Conservation (phyloP, 768 basidiomycete species). For the Tephrocybe sp. region DNA sequence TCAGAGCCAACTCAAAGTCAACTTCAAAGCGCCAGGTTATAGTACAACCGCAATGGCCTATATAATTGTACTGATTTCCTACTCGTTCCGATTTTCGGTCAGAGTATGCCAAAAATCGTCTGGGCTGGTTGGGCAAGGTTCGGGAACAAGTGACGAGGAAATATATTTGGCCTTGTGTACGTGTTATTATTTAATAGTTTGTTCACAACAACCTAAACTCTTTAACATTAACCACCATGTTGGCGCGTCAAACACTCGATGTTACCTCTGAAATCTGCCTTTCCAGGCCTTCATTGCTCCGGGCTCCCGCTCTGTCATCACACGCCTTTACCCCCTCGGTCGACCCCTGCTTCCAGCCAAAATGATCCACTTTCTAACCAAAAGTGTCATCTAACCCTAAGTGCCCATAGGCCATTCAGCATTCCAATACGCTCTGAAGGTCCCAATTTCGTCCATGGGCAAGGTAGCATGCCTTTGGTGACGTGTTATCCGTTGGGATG, state of each 20-base stretch:
- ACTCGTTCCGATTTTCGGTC: too few species aligned
- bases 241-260: constrained; percentile 1
- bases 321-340: constrained; percentile 27
- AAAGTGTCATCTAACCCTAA: constrained; percentile 68
- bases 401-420: constrained; percentile 33
- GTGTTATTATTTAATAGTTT: too few species aligned
- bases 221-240: too few species aligned
- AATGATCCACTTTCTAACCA: constrained; percentile 42
- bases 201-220: too few species aligned
- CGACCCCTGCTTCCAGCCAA: constrained; percentile 50
- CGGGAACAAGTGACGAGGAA: too few species aligned
- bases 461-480: constrained; percentile 20
- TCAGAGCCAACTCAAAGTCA: too few species aligned
- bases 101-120: too few species aligned
- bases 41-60: too few species aligned
- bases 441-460: constrained; percentile 23
- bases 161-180: too few species aligned
- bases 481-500: constrained; percentile 18
- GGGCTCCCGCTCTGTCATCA: constrained; percentile 36
- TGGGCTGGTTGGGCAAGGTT: too few species aligned
- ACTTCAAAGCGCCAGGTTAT: too few species aligned
- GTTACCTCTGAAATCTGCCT: constrained; percentile 17
- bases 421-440: constrained; percentile 31
- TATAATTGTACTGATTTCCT: too few species aligned
- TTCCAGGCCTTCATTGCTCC: constrained; percentile 48